phyloP scores from a whole-genome alignment of 2,329 filamentous ascomycete genomes.

The Colletotrichum melonis region DNA sequence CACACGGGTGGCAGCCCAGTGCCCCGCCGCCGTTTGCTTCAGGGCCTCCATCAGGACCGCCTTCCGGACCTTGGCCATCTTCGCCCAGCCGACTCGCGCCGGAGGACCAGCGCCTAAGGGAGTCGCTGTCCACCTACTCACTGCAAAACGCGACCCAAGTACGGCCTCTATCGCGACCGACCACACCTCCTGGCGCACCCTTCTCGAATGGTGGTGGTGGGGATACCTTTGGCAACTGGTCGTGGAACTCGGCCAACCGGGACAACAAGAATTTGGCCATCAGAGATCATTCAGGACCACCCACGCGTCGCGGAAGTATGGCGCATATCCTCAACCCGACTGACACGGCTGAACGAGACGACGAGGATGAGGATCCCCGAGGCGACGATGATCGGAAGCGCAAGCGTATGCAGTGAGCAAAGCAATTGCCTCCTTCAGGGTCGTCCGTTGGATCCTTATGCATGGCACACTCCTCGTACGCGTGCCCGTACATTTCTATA shows the following conservation, averaged over 20 bases:
- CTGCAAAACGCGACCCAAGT: constrained; percentile 55
- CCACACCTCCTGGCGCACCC: constrained; percentile 64
- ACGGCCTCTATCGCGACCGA: constrained; percentile 61
- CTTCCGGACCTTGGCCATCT: constrained; percentile 63
- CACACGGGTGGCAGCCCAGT: constrained; percentile 79
- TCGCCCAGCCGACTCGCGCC: constrained; percentile 62
- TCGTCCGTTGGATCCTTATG: background rate
- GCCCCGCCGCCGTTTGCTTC: constrained; percentile 59
- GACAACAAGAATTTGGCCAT: constrained; percentile 63
- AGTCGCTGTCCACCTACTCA: constrained; percentile 68
- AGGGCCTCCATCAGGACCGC: constrained; percentile 60
- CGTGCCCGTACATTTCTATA: constrained; percentile 27
- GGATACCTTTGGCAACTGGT: constrained; percentile 66
- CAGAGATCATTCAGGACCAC: constrained; percentile 66
- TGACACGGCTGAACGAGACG: constrained; percentile 65
- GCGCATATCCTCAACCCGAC: constrained; percentile 72
- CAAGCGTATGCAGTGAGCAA: constrained; percentile 64
- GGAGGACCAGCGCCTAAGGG: constrained; percentile 67
- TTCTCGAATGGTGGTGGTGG: constrained; percentile 57
- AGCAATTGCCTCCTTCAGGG: background rate
- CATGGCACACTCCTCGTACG: background rate
- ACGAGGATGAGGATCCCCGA: constrained; percentile 66
- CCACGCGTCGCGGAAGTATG: constrained; percentile 70
- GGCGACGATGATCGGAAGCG: constrained; percentile 71
- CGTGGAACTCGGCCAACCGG: constrained; percentile 64